Evolutionary conservation across 495 filamentous ascomycete species (phyloP).

Genomic region (Thermothielavioides terrestris): DNA sequence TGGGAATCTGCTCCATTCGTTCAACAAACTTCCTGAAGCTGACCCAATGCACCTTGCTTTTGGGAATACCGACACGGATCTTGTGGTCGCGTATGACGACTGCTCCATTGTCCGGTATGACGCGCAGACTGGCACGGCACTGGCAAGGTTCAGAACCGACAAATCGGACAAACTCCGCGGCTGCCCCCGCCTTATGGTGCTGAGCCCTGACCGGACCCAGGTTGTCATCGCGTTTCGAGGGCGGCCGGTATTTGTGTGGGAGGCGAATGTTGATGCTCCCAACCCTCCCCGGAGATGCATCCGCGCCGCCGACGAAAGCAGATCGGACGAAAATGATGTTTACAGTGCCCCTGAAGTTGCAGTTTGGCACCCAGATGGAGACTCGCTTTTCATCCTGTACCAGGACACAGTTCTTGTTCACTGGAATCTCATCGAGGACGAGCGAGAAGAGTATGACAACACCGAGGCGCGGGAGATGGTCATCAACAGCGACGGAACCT

Average conservation of each 20-base stretch:
- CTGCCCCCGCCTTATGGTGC: neutral
- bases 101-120: neutral
- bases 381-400: neutral
- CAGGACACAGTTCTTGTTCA: neutral
- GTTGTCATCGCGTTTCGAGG: neutral
- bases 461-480: neutral
- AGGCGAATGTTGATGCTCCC: neutral
- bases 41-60: neutral
- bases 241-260: neutral
- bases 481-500: neutral
- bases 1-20: neutral
- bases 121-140: neutral
- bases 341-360: neutral
- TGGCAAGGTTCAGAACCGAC: neutral
- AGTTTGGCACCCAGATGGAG: neutral
- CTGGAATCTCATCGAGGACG: constrained; percentile 1
- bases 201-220: neutral
- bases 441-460: neutral
- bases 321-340: neutral
- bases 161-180: neutral
- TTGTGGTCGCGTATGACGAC: neutral
- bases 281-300: neutral
- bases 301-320: neutral
- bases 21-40: neutral
- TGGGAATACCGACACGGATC: neutral